Evolutionary conservation across 139 green algal genomes (phyloP), one percentile per base, ranked within the genome.

Genomic region (Astrephomene gubernaculifera): DNA sequence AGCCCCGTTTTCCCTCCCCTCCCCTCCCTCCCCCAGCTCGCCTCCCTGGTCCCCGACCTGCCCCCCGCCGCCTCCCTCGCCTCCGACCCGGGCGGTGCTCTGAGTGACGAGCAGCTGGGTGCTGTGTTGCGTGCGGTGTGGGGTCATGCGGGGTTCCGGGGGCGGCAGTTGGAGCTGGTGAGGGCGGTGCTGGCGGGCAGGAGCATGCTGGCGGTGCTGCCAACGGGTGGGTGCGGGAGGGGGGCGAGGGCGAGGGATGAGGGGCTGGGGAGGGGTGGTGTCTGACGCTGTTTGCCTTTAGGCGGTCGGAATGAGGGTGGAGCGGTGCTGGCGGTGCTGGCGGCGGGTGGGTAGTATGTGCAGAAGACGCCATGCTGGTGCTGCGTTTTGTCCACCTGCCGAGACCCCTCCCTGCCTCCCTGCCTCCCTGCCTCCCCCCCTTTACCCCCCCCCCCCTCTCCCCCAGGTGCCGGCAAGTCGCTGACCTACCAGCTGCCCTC

Each of bases 401-500:
- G n/a, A n/a, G n/a, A n/a, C n/a, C n/a, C n/a, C n/a, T n/a, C n/a
- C n/a, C n/a, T n/a, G n/a, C n/a, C n/a, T n/a, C n/a, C n/a, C n/a
- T n/a, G n/a, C n/a, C n/a, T n/a, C n/a, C n/a, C n/a, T n/a, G n/a
- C n/a, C n/a, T n/a, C n/a, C n/a, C n/a, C n/a, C n/a, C n/a, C 36
- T 2, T 49, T 31, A 8, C 65, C 7, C 70, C 43, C 43, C 10
- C 9, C 7, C 70, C 43, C 27, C 43, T 29, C 29, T 4, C 29
- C 9, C 8, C 0, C 71, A 80, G 96, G 96, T 72, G 82, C 92
- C 22, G 97, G 97, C 61, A 99, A 99, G 91, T 95, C 88, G 9
- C 90, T 99, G 41, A 97, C 93, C 76, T 99, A 98, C 85, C 95
- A 98, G 92, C 86, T 99, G 82, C 96, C 97, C 1, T 95, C 96